Base-by-base conservation (phyloP, 495 filamentous ascomycete genomes). In the Jackrogersella minutella region DNA sequence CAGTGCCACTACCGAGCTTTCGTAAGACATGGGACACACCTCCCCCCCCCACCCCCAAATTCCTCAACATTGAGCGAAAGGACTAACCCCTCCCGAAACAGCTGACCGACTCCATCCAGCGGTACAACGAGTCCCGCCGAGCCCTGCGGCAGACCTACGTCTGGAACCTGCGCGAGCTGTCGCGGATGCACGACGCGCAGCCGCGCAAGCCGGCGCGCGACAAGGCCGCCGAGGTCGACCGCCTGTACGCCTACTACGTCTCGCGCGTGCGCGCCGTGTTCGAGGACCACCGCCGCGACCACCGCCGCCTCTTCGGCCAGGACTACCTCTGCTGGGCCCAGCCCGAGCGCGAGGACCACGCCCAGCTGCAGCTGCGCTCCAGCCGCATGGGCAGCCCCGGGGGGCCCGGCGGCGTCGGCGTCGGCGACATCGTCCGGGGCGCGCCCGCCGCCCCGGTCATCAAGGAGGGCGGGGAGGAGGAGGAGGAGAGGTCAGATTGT, bases 171-270 rank as follows among this genome's bases (percentile, higher is more conserved):
- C 62, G 56, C 19, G 58, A 69, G 36, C 69, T 74, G 2, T 26
- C 52, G 19, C 51, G 51, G 16, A 34, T 69, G 31, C 72, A 74
- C 57, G 46, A 4, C 4, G 5, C 59, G 0, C 58, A 69, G 26
- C 66, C 63, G 21, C 30, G 3, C 1, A 72, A 72, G 14, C 13
- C 69, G 1, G 40, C 34, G 2, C 2, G 5, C 6, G 59, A 72
- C 3, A 74, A 72, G 30, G 22, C 52, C 10, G 51, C 17, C 41
- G 72, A 74, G 53, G 33, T 54, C 26, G 69, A 64, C 28, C 67
- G 64, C 22, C 60, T 74, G 0, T 74, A 72, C 51, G 34, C 26
- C 13, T 74, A 72, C 58, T 74, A 74, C 64, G 72, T 74, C 30
- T 58, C 65, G 22, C 66, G 69, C 11, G 69, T 74, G 28, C 69